phyloP scores from a whole-genome alignment of 2,329 filamentous ascomycete species.

The Akanthomyces muscarius region DNA sequence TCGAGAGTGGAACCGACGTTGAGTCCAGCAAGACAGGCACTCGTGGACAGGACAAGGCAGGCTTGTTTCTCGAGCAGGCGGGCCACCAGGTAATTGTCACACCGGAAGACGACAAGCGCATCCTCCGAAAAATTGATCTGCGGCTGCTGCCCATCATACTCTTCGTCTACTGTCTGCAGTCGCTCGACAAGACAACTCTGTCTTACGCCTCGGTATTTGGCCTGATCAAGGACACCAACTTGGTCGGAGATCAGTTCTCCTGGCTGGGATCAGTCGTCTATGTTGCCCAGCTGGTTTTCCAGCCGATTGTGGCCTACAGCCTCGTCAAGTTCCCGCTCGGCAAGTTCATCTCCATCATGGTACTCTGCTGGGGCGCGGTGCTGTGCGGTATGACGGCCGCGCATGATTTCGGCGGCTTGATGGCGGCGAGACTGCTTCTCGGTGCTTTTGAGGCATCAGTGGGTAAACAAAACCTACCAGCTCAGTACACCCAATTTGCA shows the following conservation, averaged over 20 bases:
- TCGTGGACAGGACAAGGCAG: constrained; percentile 40
- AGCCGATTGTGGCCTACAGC: constrained; percentile 52
- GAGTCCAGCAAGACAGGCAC: constrained; percentile 4
- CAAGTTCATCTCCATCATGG: constrained; percentile 48
- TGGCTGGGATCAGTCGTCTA: constrained; percentile 53
- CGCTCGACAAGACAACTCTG: constrained; percentile 36
- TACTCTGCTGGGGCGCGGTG: constrained; percentile 51
- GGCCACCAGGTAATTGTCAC: constrained; percentile 46
- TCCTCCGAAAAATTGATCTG: constrained; percentile 43
- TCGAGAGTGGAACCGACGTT: constrained; percentile 6
- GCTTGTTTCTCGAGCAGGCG: constrained; percentile 43
- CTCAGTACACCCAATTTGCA: neutral
- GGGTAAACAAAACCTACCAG: constrained; percentile 20
- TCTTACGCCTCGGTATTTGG: constrained; percentile 63
- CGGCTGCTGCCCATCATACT: constrained; percentile 49
- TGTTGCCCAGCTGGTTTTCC: constrained; percentile 35
- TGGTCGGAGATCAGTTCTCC: constrained; percentile 52
- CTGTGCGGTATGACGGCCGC: constrained; percentile 50
- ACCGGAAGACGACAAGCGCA: constrained; percentile 47
- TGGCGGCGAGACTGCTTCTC: constrained; percentile 42
- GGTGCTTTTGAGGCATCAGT: constrained; percentile 46
- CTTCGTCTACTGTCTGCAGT: constrained; percentile 44
- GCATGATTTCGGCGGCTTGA: constrained; percentile 42
- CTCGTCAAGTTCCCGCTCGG: constrained; percentile 52
- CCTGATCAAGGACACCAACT: constrained; percentile 47